phyloP scores from a whole-genome alignment of 2,329 filamentous ascomycete species.

The Clarireedia paspali region DNA sequence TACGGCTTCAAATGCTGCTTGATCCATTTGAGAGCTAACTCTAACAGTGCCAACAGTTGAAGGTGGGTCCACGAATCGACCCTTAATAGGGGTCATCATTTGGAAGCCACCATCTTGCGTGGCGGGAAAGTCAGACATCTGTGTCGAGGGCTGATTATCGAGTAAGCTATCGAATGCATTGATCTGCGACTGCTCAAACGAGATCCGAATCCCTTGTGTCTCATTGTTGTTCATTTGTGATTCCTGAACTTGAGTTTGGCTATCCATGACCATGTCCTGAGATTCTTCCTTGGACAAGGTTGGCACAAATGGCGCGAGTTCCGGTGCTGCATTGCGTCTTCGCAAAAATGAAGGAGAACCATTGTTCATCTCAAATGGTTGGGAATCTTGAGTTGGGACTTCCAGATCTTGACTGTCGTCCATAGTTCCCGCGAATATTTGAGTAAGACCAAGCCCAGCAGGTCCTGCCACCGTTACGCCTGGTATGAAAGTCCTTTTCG shows the following conservation, averaged over 20 bases:
- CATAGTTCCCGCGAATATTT: conserved; percentile 88
- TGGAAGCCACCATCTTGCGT: conserved; percentile 78
- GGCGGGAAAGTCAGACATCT: conserved; percentile 63
- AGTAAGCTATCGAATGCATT: conserved; percentile 51
- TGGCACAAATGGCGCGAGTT: conserved; percentile 37
- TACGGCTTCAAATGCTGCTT: conserved; percentile 30
- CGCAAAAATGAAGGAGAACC: conserved; percentile 44
- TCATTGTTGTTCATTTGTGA: conserved; percentile 33
- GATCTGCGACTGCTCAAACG: conserved; percentile 54
- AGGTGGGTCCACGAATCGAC: conserved; percentile 53
- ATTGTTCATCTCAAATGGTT: conserved; percentile 16
- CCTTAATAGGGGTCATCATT: conserved; percentile 61
- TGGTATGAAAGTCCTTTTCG: conserved; percentile 62
- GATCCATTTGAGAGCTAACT: conserved; percentile 28
- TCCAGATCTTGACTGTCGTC: conserved; percentile 45
- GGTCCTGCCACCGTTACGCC: conserved; percentile 54
- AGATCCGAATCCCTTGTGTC: conserved; percentile 39
- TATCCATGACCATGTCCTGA: conserved; percentile 40
- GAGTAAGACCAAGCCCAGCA: conserved; percentile 68
- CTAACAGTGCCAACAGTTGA: conserved; percentile 68
- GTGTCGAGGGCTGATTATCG: conserved; percentile 39
- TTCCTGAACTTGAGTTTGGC: conserved; percentile 35
- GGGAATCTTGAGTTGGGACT: conserved; percentile 18
- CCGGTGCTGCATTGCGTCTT: conserved; percentile 40
- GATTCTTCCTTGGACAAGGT: conserved; percentile 34